phyloP scores from a whole-genome alignment of 495 filamentous ascomycete genomes.

The Penicillium lividum region DNA sequence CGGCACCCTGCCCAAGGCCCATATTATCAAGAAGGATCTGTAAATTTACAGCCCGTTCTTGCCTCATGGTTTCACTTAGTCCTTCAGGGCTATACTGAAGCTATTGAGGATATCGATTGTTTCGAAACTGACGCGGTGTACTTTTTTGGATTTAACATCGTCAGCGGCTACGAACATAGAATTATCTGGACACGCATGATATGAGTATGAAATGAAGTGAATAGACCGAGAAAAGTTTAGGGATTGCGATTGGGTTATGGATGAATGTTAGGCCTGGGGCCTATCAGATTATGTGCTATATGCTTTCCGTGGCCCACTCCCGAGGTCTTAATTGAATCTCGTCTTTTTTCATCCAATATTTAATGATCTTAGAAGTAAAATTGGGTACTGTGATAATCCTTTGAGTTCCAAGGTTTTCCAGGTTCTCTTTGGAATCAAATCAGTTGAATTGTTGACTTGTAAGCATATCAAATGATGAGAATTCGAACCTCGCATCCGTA shows the following conservation, averaged over 20 bases:
- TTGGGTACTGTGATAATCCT: no score
- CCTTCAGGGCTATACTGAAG: not conserved
- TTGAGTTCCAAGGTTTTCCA: no score
- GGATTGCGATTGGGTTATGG: not conserved
- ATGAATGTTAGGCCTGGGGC: not conserved
- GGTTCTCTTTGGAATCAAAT: no score
- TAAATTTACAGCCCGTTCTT: conserved; percentile 16
- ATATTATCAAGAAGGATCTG: conserved; percentile 40
- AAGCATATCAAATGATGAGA: no score
- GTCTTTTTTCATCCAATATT: not conserved
- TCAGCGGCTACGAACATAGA: conserved; percentile 3
- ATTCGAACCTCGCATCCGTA: not conserved
- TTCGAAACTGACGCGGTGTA: conserved; percentile 6
- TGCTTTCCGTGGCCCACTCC: not conserved
- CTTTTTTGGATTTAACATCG: not conserved
- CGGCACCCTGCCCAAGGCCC: conserved; percentile 44
- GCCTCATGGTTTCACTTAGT: conserved; percentile 2
- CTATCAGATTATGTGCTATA: not conserved
- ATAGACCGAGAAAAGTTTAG: conserved; percentile 9
- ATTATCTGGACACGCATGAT: conserved; percentile 9
- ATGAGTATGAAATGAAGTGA: conserved; percentile 20
- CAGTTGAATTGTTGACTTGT: no score
- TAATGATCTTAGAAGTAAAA: no score
- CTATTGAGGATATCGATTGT: not conserved
- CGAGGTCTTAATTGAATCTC: not conserved